Evolutionary conservation across 1,284 basidiomycete species (phyloP).

Genomic region (Rhodotorula sp.): DNA sequence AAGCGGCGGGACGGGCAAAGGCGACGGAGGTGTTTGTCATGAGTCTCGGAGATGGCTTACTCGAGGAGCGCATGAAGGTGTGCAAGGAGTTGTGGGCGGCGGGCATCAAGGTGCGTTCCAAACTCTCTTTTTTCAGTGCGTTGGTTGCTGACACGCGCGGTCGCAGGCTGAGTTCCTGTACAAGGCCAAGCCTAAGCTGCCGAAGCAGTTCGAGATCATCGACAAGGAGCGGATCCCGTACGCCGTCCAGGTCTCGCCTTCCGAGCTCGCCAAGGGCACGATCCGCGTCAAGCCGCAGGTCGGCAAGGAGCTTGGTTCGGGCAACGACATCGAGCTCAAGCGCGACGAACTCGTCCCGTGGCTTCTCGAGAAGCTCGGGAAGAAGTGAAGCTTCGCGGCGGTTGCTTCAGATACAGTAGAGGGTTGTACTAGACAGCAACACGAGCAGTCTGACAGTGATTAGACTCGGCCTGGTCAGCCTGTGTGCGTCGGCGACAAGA

Average conservation of each 20-base stretch:
- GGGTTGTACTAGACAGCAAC: too few relatives aligned
- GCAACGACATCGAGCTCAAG: constrained; percentile 36
- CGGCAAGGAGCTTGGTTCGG: constrained; percentile 58
- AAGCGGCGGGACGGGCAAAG: constrained; percentile 69
- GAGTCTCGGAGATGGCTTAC: constrained; percentile 83
- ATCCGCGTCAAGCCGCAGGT: constrained; percentile 91
- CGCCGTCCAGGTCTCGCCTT: constrained; percentile 82
- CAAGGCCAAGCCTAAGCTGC: constrained; percentile 82
- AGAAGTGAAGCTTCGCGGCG: constrained; percentile 5
- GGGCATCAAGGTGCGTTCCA: constrained; percentile 73
- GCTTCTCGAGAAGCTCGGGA: constrained; percentile 32
- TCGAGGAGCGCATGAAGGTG: constrained; percentile 81
- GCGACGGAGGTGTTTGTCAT: constrained; percentile 94
- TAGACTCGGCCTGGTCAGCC: too few relatives aligned
- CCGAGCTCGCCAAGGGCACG: constrained; percentile 77
- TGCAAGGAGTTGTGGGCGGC: constrained; percentile 79
- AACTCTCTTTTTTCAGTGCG: not conserved
- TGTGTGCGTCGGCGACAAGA: too few relatives aligned
- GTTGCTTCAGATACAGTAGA: too few relatives aligned
- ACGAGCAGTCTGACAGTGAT: too few relatives aligned
- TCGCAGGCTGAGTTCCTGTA: constrained; percentile 87
- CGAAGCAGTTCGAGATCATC: constrained; percentile 85
- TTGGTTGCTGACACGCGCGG: constrained; percentile 1
- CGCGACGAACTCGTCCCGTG: constrained; percentile 34
- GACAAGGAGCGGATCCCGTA: constrained; percentile 89